A percentile compares a stretch with the other conserved stretches of the same genome.
phyloP scores from a whole-genome alignment of 495 filamentous ascomycete species.

The Saxispiralis lemnorum region DNA sequence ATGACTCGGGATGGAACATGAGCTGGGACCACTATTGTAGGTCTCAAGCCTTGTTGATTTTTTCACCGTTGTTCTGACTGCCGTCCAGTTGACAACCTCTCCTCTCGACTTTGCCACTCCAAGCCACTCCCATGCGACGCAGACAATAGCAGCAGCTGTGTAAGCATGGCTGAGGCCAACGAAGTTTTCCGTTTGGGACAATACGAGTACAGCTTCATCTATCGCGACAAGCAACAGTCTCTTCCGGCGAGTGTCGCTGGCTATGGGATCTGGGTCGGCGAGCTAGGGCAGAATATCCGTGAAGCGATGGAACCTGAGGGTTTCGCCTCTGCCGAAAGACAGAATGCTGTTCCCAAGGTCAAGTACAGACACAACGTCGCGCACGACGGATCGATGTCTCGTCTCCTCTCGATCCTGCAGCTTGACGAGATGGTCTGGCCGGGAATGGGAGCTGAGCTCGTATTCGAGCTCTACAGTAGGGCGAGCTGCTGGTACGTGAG shows the following conservation, averaged over 20 bases:
- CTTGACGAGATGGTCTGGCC: slow-evolving; percentile 55
- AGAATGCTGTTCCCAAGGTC: background rate
- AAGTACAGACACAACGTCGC: slow-evolving; percentile 50
- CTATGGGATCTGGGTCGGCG: slow-evolving; percentile 47
- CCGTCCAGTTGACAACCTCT: slow-evolving; percentile 40
- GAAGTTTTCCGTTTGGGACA: slow-evolving; percentile 49
- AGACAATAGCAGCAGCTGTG: slow-evolving; percentile 32
- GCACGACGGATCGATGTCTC: slow-evolving; percentile 48
- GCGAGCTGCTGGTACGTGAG: slow-evolving; percentile 19
- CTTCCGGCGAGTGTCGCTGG: slow-evolving; percentile 34
- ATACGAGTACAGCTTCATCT: slow-evolving; percentile 53
- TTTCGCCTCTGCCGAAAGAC: background rate
- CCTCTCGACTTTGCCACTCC: slow-evolving; percentile 45
- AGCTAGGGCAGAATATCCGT: slow-evolving; percentile 42
- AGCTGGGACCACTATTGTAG: slow-evolving; percentile 49
- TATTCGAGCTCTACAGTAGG: slow-evolving; percentile 44
- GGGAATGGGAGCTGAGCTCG: slow-evolving; percentile 51
- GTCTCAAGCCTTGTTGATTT: no score
- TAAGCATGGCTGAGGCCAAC: slow-evolving; percentile 37
- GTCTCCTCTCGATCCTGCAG: slow-evolving; percentile 46
- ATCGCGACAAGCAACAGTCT: slow-evolving; percentile 39
- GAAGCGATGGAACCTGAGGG: slow-evolving; percentile 13
- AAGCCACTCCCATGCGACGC: slow-evolving; percentile 45
- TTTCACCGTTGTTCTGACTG: no score
- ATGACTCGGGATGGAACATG: slow-evolving; percentile 39